Evolutionary conservation across 345 rosid genomes (phyloP).

Genomic region (Brassica napus): Da-Ae NC_063439.1:7318501-7319000

Average conservation of each 20-base stretch:
- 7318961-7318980: background rate
- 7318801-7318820: background rate
- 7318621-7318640: too few species aligned
- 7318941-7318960: background rate
- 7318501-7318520: background rate
- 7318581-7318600: background rate
- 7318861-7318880: background rate
- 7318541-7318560: too few species aligned
- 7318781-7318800: background rate
- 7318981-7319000: background rate
- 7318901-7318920: constrained; percentile 2
- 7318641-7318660: too few species aligned
- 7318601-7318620: background rate
- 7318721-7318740: background rate
- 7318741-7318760: background rate
- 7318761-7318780: background rate
- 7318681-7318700: too few species aligned
- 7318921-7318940: background rate
- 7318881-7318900: background rate
- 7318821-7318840: background rate
- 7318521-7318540: background rate
- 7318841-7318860: background rate
- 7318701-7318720: background rate
- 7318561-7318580: too few species aligned
- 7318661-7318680: too few species aligned